phyloP scores from a whole-genome alignment of 2,329 filamentous ascomycete species.

The Colletotrichum limetticola region DNA sequence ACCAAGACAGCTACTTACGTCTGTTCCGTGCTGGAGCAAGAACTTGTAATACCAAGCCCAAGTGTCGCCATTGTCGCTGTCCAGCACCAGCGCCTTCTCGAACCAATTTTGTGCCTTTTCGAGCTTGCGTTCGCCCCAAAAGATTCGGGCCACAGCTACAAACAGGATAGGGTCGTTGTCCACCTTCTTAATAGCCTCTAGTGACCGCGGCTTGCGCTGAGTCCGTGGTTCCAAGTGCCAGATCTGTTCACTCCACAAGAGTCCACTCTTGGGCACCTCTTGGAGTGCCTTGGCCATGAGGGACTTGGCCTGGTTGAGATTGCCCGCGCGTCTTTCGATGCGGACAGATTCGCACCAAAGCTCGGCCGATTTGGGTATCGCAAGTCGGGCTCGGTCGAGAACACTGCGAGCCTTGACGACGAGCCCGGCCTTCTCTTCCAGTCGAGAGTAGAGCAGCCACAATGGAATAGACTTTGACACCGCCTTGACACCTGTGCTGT shows the following conservation, averaged over 20 bases:
- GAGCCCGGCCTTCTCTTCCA: constrained; percentile 87
- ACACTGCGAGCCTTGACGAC: constrained; percentile 93
- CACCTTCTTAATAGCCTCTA: constrained; percentile 97
- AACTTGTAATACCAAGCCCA: constrained; percentile 99
- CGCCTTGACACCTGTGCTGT: constrained; percentile 86
- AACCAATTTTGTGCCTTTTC: constrained; percentile 98
- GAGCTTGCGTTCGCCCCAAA: constrained; percentile 92
- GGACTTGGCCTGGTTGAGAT: constrained; percentile 84
- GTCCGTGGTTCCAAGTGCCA: constrained; percentile 93
- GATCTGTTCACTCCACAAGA: constrained; percentile 94
- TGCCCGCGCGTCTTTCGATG: constrained; percentile 88
- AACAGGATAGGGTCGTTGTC: constrained; percentile 92
- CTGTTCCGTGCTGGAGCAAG: constrained; percentile 88
- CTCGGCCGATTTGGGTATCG: constrained; percentile 84
- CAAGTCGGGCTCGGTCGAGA: constrained; percentile 88
- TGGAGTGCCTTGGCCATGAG: constrained; percentile 95
- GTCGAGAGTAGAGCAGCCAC: constrained; percentile 87
- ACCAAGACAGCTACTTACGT: constrained; percentile 44
- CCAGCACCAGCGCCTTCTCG: constrained; percentile 90
- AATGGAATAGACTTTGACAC: constrained; percentile 86
- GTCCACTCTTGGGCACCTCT: constrained; percentile 86
- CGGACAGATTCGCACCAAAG: constrained; percentile 96
- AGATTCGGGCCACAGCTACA: constrained; percentile 91
- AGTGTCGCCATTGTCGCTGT: constrained; percentile 88
- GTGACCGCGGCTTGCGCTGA: constrained; percentile 87